phyloP scores from a whole-genome alignment of 2,329 filamentous ascomycete genomes.

The Penicillium sp. region DNA sequence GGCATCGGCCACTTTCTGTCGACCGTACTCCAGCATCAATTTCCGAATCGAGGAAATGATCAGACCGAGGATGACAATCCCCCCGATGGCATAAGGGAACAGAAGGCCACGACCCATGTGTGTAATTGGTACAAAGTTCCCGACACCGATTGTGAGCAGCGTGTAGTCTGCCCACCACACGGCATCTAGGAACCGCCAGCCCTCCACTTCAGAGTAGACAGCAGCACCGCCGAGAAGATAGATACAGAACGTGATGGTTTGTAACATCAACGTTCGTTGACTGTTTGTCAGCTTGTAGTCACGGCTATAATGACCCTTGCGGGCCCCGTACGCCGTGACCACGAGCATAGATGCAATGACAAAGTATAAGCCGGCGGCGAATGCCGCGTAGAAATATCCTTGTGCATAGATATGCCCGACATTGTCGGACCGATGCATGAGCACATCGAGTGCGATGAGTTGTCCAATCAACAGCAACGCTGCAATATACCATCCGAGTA shows the following conservation, averaged over 20 bases:
- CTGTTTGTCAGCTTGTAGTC: constrained; percentile 52
- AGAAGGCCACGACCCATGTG: constrained; percentile 32
- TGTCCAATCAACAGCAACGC: constrained; percentile 51
- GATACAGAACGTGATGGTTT: constrained; percentile 39
- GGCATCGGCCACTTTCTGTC: constrained; percentile 32
- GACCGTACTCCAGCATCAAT: constrained; percentile 36
- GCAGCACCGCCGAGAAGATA: constrained; percentile 39
- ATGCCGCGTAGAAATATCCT: constrained; percentile 56
- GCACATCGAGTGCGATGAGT: constrained; percentile 43
- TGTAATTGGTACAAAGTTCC: constrained; percentile 29
- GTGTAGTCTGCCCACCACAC: constrained; percentile 35
- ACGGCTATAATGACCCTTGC: constrained; percentile 49
- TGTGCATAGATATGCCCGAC: constrained; percentile 47
- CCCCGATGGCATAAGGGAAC: constrained; percentile 34
- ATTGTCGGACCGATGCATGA: constrained; percentile 36
- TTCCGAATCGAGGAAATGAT: constrained; percentile 34
- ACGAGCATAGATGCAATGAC: constrained; percentile 51
- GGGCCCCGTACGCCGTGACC: constrained; percentile 52
- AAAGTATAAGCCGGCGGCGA: constrained; percentile 53
- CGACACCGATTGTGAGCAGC: constrained; percentile 34
- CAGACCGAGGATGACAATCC: constrained; percentile 33
- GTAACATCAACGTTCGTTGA: constrained; percentile 50
- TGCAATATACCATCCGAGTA: constrained; percentile 54
- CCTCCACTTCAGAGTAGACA: constrained; percentile 35
- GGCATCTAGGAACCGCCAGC: constrained; percentile 33